Conservation (phyloP, 331 rosid species). For the Malus hybrid region DNA sequence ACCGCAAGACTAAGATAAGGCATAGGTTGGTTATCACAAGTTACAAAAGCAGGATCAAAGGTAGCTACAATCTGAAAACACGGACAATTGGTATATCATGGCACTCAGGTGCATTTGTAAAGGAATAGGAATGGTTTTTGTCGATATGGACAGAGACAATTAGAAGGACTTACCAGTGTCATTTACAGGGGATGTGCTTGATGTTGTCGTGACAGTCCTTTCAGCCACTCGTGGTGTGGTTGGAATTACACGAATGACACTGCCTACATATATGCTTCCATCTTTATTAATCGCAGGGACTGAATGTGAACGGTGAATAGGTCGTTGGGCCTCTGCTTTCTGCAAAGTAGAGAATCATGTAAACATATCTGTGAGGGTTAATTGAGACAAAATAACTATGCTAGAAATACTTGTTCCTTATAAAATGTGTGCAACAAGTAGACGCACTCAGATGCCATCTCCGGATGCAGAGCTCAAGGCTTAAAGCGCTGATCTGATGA, state of each 20-base stretch:
- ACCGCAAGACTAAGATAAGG: conserved; percentile 35
- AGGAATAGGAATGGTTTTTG: neutral
- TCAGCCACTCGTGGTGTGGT: conserved; percentile 39
- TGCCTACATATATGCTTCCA: conserved; percentile 32
- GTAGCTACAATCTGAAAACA: conserved; percentile 9
- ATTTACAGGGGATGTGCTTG: conserved; percentile 29
- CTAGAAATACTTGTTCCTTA: neutral
- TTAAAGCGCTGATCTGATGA: neutral
- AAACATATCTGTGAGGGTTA: neutral
- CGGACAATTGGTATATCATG: conserved; percentile 8
- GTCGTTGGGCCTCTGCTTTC: conserved; percentile 39
- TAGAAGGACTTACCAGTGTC: conserved; percentile 34
- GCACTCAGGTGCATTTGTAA: neutral
- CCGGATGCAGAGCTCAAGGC: neutral
- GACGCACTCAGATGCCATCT: neutral
- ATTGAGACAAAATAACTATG: neutral
- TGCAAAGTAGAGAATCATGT: conserved; percentile 24
- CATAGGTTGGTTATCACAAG: conserved; percentile 23
- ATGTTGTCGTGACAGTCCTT: conserved; percentile 14
- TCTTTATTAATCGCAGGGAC: conserved; percentile 49
- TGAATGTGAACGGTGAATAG: conserved; percentile 68
- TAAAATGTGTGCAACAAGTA: neutral
- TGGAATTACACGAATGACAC: conserved; percentile 45
- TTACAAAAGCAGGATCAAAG: conserved; percentile 10
- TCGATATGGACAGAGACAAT: neutral